Base-by-base conservation (phyloP, 169 alveolate genomes). In the Sarcocystis neurona region DNA sequence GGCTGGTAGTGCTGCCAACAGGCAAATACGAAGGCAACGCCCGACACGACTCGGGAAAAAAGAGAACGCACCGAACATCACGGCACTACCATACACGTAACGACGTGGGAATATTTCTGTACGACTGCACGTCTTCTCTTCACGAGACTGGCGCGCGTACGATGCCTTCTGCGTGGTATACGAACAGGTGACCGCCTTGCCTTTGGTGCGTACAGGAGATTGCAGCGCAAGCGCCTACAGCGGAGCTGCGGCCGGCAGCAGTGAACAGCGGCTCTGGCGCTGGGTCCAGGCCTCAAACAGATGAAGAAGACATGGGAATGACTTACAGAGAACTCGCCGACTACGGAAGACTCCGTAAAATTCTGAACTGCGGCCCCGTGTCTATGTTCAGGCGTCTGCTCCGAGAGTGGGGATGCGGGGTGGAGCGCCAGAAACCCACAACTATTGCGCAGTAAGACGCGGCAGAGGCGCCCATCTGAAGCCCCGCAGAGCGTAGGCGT, bases 291-390 rank as follows among this genome's bases (percentile, higher is more conserved):
- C 43, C 88, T 30, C 93, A 96, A 58, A 84, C 89, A 8, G 97
- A 96, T 84, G 97, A 96, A 89, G 93, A 79, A 10, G 98, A 96
- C n/a, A 93, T 96, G 96, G 98, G 97, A n/a, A 90, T 96, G 94
- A 91, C 96, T 12, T 96, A 95, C 85, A 93, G 88, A 56, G 97
- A 95, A 77, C 92, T 96, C 46, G 90, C 92, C 63, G 85, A 80
- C 48, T 93, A 94, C 77, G 97, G 97, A 32, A 91, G 85, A 44
- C 91, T 94, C 41, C 92, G 98, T 70, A 94, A 95, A 80, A 70
- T 84, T 20, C 56, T 90, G 34, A 90, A 94, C 60, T 75, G 94
- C 48, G 98, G 98, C 0, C 98, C 98, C 27, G 92, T 94, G 4
- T 89, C 93, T 34, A 92, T 94, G 95, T 94, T 94, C 79, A 92